Conservation (phyloP, 495 filamentous ascomycete species). For the Aspergillus campestris region DNA sequence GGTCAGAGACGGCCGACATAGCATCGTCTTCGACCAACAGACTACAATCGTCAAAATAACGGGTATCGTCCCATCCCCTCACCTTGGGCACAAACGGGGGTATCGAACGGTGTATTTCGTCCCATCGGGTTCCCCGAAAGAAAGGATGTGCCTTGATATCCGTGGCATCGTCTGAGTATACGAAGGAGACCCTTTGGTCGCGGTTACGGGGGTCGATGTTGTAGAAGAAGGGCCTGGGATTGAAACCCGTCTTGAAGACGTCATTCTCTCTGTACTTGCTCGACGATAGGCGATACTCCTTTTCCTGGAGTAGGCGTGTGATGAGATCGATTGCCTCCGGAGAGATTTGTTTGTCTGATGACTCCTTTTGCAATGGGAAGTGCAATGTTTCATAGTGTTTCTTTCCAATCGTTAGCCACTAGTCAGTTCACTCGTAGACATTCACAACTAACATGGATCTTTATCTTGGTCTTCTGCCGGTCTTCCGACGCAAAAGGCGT, state of each 20-base stretch:
- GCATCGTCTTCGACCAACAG: conserved; percentile 47
- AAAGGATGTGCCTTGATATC: conserved; percentile 73
- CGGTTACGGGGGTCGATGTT: conserved; percentile 23
- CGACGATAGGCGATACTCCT: conserved; percentile 65
- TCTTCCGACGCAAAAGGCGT: conserved; percentile 84
- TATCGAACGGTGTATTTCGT: conserved; percentile 51
- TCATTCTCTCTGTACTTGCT: conserved; percentile 62
- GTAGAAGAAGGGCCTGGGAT: conserved; percentile 24
- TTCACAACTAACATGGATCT: conserved; percentile 56
- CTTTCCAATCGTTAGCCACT: conserved; percentile 13
- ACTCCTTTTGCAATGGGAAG: conserved; percentile 52
- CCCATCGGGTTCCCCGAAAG: conserved; percentile 62
- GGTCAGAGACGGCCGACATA: conserved; percentile 18
- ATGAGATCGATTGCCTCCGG: conserved; percentile 67
- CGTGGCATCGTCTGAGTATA: conserved; percentile 69
- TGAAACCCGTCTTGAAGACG: conserved; percentile 22
- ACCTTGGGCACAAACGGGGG: conserved; percentile 76
- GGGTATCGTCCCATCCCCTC: conserved; percentile 65
- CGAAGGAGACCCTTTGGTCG: conserved; percentile 45
- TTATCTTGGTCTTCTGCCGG: conserved; percentile 68
- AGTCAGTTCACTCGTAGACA: not conserved
- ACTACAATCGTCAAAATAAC: conserved; percentile 80
- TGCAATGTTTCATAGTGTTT: conserved; percentile 45
- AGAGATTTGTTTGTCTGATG: conserved; percentile 43
- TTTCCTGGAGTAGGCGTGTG: conserved; percentile 63